A percentile compares a stretch with the other conserved stretches of the same genome.
Conservation (phyloP, 1,284 basidiomycete species). For the Athelia sp. region DNA sequence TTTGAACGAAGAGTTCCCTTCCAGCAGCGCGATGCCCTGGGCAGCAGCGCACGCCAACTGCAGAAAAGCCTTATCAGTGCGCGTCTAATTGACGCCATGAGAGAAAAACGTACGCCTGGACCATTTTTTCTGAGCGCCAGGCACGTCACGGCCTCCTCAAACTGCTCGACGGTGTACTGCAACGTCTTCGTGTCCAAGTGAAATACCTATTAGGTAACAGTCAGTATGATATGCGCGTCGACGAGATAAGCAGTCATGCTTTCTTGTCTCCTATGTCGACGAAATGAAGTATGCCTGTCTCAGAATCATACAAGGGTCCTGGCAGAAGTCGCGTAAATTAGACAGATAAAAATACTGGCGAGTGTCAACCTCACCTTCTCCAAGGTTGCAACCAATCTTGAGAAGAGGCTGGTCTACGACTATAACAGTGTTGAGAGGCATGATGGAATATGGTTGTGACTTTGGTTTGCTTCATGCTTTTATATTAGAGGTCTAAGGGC, state of each 20-base stretch:
- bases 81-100: slow-evolving; percentile 1
- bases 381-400: slow-evolving; percentile 52
- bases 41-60: slow-evolving; percentile 54
- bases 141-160: slow-evolving; percentile 48
- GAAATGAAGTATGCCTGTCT: slow-evolving; percentile 53
- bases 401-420: slow-evolving; percentile 42
- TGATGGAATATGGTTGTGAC: not conserved
- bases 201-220: slow-evolving; percentile 37
- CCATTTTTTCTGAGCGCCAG: slow-evolving; percentile 43
- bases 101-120: slow-evolving; percentile 34
- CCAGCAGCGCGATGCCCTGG: slow-evolving; percentile 48
- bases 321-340: slow-evolving; percentile 8
- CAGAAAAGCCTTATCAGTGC: slow-evolving; percentile 4
- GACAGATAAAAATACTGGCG: slow-evolving; percentile 3
- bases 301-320: slow-evolving; percentile 56
- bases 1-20: slow-evolving; percentile 33
- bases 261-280: slow-evolving; percentile 60
- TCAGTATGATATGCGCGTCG: slow-evolving; percentile 1
- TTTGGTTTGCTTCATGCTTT: not conserved
- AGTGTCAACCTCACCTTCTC: slow-evolving; percentile 45
- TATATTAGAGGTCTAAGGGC: no score
- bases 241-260: slow-evolving; percentile 24
- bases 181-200: slow-evolving; percentile 41
- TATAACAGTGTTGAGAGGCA: slow-evolving; percentile 13
- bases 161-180: slow-evolving; percentile 39